Conservation (phyloP, 2,329 filamentous ascomycete genomes). For the Plenodomus biglobosus region DNA sequence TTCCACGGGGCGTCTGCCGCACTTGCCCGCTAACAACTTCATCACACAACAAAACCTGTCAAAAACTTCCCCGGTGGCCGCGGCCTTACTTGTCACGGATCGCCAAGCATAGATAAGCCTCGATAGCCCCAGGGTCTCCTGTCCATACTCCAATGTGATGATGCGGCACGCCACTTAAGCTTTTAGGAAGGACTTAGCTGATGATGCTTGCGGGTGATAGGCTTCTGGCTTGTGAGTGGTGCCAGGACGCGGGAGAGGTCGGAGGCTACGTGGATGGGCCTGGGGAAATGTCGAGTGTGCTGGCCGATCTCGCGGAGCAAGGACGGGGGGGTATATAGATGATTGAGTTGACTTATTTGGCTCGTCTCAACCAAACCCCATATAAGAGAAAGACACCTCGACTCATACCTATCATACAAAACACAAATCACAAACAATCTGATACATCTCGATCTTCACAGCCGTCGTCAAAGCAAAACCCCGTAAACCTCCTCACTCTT, state of each 20-base stretch:
- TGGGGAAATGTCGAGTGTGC: background rate
- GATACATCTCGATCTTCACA: too few species aligned
- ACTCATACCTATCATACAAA: too few species aligned
- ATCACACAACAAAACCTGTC: background rate
- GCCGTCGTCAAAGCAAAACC: too few species aligned
- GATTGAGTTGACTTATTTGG: background rate
- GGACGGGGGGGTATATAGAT: background rate
- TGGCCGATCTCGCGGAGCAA: background rate
- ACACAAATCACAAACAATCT: too few species aligned
- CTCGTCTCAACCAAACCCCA: too few species aligned
- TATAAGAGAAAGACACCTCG: background rate
- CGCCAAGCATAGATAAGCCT: constrained; percentile 14
- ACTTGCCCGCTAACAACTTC: background rate
- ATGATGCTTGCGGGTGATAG: constrained; percentile 4
- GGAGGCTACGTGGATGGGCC: background rate
- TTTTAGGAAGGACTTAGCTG: background rate
- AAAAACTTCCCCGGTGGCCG: background rate
- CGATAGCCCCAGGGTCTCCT: constrained; percentile 5
- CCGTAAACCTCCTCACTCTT: background rate
- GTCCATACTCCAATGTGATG: background rate
- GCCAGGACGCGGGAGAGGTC: constrained; percentile 1
- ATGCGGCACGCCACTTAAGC: constrained; percentile 1
- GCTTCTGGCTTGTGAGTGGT: background rate
- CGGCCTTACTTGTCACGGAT: background rate
- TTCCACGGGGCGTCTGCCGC: background rate